phyloP scores from a whole-genome alignment of 352 stramenopile species.

The Phytophthora megakarya region DNA sequence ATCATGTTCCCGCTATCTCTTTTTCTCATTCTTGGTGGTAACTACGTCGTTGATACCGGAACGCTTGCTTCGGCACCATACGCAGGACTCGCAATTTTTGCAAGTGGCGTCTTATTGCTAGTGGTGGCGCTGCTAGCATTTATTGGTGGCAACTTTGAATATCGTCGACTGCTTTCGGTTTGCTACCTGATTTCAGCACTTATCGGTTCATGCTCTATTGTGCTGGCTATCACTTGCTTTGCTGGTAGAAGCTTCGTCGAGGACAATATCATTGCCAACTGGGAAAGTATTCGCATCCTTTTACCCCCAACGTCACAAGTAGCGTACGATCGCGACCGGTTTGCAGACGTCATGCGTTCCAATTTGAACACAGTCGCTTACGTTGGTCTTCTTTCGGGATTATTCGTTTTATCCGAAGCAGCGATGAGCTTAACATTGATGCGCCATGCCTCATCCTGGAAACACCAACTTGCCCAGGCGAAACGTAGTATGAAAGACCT shows the following conservation, averaged over 20 bases:
- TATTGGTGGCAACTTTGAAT: constrained; percentile 76
- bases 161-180: constrained; percentile 71
- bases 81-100: constrained; percentile 74
- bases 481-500: constrained; percentile 50
- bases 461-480: constrained; percentile 61
- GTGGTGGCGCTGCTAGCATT: constrained; percentile 68
- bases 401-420: constrained; percentile 63
- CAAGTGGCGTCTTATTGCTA: constrained; percentile 55
- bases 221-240: constrained; percentile 63
- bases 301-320: constrained; percentile 72
- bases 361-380: constrained; percentile 69
- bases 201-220: constrained; percentile 52
- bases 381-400: constrained; percentile 54
- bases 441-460: constrained; percentile 55
- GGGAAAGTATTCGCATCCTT: constrained; percentile 61
- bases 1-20: constrained; percentile 68
- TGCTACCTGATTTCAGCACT: constrained; percentile 69
- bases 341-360: constrained; percentile 52
- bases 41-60: constrained; percentile 77
- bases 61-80: constrained; percentile 68
- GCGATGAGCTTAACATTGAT: constrained; percentile 58
- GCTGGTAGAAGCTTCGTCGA: constrained; percentile 54
- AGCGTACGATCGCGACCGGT: constrained; percentile 70
- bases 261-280: constrained; percentile 58
- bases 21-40: constrained; percentile 68